Base-by-base conservation (phyloP, 306 rosid genomes). In the Rosa chinensis region DNA sequence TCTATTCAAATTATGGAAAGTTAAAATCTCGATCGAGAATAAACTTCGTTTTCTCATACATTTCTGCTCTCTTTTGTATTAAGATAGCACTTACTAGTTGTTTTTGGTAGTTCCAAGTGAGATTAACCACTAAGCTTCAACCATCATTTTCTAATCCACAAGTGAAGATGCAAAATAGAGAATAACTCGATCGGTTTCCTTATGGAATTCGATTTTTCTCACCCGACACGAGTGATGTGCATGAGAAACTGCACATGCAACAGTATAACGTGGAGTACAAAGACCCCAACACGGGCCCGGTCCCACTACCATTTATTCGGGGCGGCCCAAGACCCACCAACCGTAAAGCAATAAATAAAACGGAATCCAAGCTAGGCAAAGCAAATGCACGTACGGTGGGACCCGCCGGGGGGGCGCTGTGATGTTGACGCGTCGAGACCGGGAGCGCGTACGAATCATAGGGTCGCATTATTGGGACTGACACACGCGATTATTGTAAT, bases 401-500 rank as follows among this genome's bases (percentile, higher is more conserved):
- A 13, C 76, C 79, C 63, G n/a, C 61, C 9, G 13, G 0, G 18
- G 5, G 40, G 11, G 17, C 6, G 17, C 4, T 8, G 0, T 8
- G 79, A 78, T 61, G 53, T 18, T 18, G 74, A 79, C 83, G 70
- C 53, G 80, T 79, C 80, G 47, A 32, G 52, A 82, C 6, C 52
- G 28, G 28, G 55, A 67, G 68, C 56, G 72, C 49, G 73, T 62
- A 47, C 37, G 59, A 70, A 68, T 20, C 7, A 59, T 45, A 47
- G 3, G 49, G 70, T 48, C 13, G 63, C 63, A 72, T 82, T 82
- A 77, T 74, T 82, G 77, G 44, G 32, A 39, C 76, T 73, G 77
- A 2, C 47, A 25, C 59, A 72, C 70, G 16, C 21, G 79, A 78
- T 82, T 82, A 74, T 78, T 82, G 80, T 45, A 73, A 78, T 73